Base-by-base conservation (phyloP, 345 rosid genomes). In the Leavenworthia alabamica region DNA sequence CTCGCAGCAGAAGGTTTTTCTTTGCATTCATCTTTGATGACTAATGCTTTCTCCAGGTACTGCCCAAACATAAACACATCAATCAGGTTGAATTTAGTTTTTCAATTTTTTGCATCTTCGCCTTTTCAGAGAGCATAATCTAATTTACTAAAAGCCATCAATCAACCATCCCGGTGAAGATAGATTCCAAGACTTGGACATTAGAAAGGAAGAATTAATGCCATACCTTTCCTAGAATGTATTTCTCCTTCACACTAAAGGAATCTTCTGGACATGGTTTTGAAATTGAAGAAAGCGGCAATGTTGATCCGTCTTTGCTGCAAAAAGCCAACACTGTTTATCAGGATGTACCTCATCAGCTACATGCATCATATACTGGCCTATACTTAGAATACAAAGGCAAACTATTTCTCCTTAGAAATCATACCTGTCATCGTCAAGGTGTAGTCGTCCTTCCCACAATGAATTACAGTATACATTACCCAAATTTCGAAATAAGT, bases 381-480 rank as follows among this genome's bases (percentile, higher is more conserved):
- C 17, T 39, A 26, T 32, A 49, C 43, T 23, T 15, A 0, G 3
- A 48, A 31, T 32, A 7, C 29, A 44, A 61, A 61, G 26, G 33
- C 29, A 29, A 62, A 33, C 16, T 28, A 35, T 15, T 7, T 19
- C 39, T 40, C 4, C 7, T 36, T 48, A 66, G 66, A 62, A 9
- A 60, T 67, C 79, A 75, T 73, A 90, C 97, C 85, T 51, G 65
- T 61, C 75, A 56, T 73, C 66, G 32, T 66, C 73, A 46, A 61
- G 71, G 46, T 62, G 82, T 66, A 80, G 90, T 35, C 64, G 33
- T 40, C 87, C 88, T 66, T 90, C 97, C 97, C 97, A 90, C 48
- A 88, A n/a, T 8, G 97, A 88, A 56, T 90, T 90, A 62, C 91
- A 85, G 67, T 81, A 90, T 22, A 71, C 61, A 74, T 90, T 90